Conservation (phyloP, 371 early-diverging fungal species). For the Rhizomucor miehei region DNA sequence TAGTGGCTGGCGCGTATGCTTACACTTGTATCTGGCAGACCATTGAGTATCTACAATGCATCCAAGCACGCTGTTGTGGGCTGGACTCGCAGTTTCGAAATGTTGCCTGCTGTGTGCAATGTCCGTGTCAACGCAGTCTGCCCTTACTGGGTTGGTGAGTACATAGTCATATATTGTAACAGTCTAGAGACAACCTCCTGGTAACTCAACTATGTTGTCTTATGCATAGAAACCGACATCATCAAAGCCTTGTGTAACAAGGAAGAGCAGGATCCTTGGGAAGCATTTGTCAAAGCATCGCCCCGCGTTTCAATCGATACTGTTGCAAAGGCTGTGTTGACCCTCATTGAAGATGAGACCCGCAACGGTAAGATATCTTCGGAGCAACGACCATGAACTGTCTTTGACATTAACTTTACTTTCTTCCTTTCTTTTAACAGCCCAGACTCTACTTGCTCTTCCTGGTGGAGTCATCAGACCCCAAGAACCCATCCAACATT, state of each 20-base stretch:
- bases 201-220: background rate
- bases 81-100: conserved; percentile 15
- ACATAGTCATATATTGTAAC: background rate
- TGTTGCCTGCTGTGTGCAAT: conserved; percentile 26
- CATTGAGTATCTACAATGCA: conserved; percentile 14
- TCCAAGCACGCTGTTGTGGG: conserved; percentile 26
- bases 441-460: conserved; percentile 18
- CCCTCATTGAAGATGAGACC: conserved; percentile 43
- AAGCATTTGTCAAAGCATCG: conserved; percentile 4
- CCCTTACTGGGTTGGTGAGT: conserved; percentile 21
- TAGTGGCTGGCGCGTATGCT: conserved; percentile 2
- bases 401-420: background rate
- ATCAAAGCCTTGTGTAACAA: background rate
- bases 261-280: conserved; percentile 2
- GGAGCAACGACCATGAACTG: background rate
- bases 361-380: conserved; percentile 29
- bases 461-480: conserved; percentile 15
- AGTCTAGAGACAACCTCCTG: too few species aligned
- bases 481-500: conserved; percentile 4
- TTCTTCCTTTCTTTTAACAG: conserved; percentile 5
- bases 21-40: conserved; percentile 1
- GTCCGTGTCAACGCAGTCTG: conserved; percentile 38
- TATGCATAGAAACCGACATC: conserved; percentile 11
- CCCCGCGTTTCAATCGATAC: conserved; percentile 40
- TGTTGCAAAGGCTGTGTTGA: conserved; percentile 54